Evolutionary conservation across 2,329 filamentous ascomycete species (phyloP).

Genomic region (Trichoderma pleuroti): DNA sequence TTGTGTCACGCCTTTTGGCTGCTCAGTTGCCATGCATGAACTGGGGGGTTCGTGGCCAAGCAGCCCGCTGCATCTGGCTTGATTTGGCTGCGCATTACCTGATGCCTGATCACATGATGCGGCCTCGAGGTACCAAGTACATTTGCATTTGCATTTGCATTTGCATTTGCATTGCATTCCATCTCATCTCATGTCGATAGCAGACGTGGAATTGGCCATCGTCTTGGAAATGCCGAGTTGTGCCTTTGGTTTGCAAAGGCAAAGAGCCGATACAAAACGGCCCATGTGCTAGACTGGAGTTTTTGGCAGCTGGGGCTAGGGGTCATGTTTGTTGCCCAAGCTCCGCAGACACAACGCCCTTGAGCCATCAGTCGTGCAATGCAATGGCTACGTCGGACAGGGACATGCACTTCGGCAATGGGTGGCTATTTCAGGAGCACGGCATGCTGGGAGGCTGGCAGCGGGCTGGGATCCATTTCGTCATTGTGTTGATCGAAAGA

Average conservation of each 20-base stretch:
- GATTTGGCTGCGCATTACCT: slow-evolving; percentile 18
- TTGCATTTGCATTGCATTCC: background rate
- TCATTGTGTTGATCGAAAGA: background rate
- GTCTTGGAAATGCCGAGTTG: background rate
- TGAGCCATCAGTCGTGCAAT: background rate
- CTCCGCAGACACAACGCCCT: background rate
- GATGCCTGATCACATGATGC: slow-evolving; percentile 24
- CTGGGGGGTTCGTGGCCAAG: slow-evolving; percentile 11
- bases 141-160: background rate
- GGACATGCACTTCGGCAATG: background rate
- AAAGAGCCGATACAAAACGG: background rate
- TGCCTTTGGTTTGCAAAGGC: background rate
- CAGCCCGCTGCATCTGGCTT: slow-evolving; percentile 18
- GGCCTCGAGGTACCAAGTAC: slow-evolving; percentile 1
- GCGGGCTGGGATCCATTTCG: background rate
- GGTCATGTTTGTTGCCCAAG: background rate
- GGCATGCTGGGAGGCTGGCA: background rate
- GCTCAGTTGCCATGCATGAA: slow-evolving; percentile 7
- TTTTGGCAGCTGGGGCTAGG: background rate
- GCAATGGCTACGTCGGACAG: background rate
- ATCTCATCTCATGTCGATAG: background rate
- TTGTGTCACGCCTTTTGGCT: slow-evolving; percentile 17
- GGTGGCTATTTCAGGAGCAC: background rate
- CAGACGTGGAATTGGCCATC: background rate
- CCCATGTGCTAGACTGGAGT: slow-evolving; percentile 1